phyloP scores from a whole-genome alignment of 495 filamentous ascomycete genomes.

The Podospora didyma region DNA sequence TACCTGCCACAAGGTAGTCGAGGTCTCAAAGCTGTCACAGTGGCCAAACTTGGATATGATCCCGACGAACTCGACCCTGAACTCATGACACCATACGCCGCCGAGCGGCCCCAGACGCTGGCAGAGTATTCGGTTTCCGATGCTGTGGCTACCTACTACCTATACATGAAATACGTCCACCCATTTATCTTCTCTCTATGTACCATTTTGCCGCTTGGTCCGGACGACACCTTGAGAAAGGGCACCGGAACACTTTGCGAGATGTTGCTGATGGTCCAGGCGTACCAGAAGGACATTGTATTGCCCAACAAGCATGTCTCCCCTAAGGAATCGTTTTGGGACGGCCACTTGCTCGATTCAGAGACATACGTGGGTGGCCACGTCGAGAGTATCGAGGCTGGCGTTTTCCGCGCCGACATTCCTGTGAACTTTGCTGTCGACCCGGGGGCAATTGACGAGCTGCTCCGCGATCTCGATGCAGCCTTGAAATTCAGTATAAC shows the following conservation, averaged over 20 bases:
- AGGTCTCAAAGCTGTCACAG: constrained; percentile 95
- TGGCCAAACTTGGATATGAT: constrained; percentile 96
- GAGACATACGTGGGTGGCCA: constrained; percentile 98
- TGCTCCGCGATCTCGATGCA: constrained; percentile 81
- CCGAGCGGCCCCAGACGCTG: constrained; percentile 85
- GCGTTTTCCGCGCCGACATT: constrained; percentile 94
- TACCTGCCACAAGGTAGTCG: constrained; percentile 96
- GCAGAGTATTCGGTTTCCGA: constrained; percentile 99
- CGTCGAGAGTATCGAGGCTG: constrained; percentile 98
- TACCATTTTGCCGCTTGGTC: constrained; percentile 89
- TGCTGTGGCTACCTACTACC: constrained; percentile 96
- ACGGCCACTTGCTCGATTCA: constrained; percentile 91
- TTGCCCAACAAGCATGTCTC: constrained; percentile 95
- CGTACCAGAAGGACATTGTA: constrained; percentile 86
- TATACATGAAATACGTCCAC: constrained; percentile 99
- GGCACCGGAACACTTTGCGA: constrained; percentile 97
- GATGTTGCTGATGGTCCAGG: constrained; percentile 98
- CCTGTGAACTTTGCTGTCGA: constrained; percentile 90
- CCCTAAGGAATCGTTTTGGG: constrained; percentile 89
- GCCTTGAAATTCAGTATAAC: constrained; percentile 88
- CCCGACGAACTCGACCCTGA: constrained; percentile 97
- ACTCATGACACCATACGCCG: constrained; percentile 93
- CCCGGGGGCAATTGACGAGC: constrained; percentile 79
- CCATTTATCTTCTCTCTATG: constrained; percentile 98
- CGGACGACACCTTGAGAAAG: constrained; percentile 89